Base-by-base conservation (phyloP, 2,329 filamentous ascomycete species). In the Claviceps sp. region DNA sequence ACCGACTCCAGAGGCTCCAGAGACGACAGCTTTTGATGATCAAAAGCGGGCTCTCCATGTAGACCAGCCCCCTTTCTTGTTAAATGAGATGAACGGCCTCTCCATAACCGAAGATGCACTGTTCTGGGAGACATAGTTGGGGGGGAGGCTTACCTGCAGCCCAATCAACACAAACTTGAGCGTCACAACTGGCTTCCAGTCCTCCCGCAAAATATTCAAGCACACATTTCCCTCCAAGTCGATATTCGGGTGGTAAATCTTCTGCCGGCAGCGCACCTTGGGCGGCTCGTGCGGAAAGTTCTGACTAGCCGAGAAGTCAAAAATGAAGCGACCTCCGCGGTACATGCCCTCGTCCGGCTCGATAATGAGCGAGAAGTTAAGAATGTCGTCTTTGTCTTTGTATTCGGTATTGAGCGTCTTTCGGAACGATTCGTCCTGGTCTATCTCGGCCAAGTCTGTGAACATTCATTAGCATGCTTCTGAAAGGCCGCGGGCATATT, bases 191-290 rank as follows among this genome's bases (percentile, higher is more conserved):
- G 93, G 93, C 75, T 97, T 98, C 93, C 93, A 98, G 72, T 98
- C 93, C 72, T 98, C 93, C 56, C 93, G 77, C 63, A 98, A 70
- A 62, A 98, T 98, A 68, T 98, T 98, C 63, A 98, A 72, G 73
- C 93, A 98, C 56, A 98, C 90, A 66, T 98, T 98, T 60, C 93
- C 93, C 67, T 97, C 88, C 42, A 95, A 78, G 64, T 98, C 93
- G 66, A 98, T 98, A 70, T 98, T 98, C 5, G 93, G 93, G 67
- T 98, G 93, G 72, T 98, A 98, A 62, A 98, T 97, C 76, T 95
- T 97, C 71, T 98, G 88, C 60, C 84, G 86, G 72, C 93, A 97
- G 64, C 87, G 93, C 61, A 98, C 93, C 72, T 97, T 97, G 20
- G 93, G 93, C 56, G 93, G 90, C 67, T 97, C 90, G 72, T 97